Evolutionary conservation across 208 protist species (phyloP).

Genomic region (Crithidia sp.): DNA sequence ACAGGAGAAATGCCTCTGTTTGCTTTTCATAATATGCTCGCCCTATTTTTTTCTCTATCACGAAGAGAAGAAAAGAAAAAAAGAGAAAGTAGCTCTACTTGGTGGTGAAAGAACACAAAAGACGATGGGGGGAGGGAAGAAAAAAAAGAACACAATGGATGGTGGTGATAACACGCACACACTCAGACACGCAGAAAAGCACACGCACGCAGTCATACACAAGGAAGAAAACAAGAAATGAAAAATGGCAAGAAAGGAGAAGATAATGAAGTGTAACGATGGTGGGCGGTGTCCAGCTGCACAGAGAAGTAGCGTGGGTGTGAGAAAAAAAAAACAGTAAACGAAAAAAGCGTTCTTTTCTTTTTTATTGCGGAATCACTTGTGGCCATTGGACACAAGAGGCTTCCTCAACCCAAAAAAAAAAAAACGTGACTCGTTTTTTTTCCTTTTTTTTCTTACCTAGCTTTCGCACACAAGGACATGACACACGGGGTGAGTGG

Average conservation of each 20-base stretch:
- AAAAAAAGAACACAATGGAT: not conserved
- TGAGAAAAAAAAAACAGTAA: not conserved
- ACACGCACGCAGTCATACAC: not conserved
- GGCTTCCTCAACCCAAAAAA: conserved; percentile 1
- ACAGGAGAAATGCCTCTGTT: not conserved
- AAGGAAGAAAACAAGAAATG: conserved; percentile 13
- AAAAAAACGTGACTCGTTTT: not conserved
- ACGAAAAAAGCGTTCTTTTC: conserved; percentile 1
- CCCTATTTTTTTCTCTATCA: not conserved
- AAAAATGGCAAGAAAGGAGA: conserved; percentile 16
- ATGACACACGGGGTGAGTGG: too few relatives aligned
- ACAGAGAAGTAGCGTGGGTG: too few relatives aligned
- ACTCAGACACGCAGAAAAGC: not conserved
- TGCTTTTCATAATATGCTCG: not conserved
- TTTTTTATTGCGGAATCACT: not conserved
- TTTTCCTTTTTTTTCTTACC: not conserved
- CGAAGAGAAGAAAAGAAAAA: conserved; percentile 3
- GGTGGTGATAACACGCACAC: too few relatives aligned
- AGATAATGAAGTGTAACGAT: not conserved
- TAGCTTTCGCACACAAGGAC: too few relatives aligned
- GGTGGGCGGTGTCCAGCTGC: too few relatives aligned
- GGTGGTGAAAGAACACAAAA: not conserved
- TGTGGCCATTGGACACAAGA: not conserved
- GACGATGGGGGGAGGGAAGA: not conserved
- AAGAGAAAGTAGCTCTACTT: not conserved